Conservation (phyloP, 202 grass and related monocot species). For the Elaeis oleifera region DNA sequence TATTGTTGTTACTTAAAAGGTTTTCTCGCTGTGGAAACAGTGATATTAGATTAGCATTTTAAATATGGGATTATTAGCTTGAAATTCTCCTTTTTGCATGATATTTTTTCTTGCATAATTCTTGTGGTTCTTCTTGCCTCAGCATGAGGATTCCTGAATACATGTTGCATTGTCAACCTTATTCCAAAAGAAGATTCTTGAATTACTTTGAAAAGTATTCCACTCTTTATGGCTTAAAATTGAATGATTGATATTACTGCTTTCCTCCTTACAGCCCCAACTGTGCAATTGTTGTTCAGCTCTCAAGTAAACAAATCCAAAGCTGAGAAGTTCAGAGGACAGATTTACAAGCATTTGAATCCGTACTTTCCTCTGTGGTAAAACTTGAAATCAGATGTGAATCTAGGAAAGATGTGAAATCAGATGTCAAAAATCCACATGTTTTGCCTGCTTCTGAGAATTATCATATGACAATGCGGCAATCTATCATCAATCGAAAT, state of each 20-base stretch:
- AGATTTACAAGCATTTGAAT: constrained; percentile 92
- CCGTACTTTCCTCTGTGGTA: constrained; percentile 61
- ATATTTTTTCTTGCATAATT: too few species aligned
- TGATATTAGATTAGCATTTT: too few species aligned
- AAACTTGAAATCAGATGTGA: constrained; percentile 86
- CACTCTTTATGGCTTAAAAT: not conserved
- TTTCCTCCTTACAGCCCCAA: constrained; percentile 53
- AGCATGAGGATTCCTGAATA: too few species aligned
- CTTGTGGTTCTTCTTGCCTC: too few species aligned
- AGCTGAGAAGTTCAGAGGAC: constrained; percentile 74
- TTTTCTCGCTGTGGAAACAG: too few species aligned
- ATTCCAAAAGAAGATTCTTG: too few species aligned
- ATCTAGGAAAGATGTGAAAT: constrained; percentile 33
- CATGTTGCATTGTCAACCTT: too few species aligned
- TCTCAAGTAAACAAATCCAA: constrained; percentile 64
- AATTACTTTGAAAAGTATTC: not conserved
- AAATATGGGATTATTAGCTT: too few species aligned
- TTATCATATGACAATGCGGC: constrained; percentile 45
- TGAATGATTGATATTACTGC: constrained; percentile 12
- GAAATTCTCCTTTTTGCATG: too few species aligned
- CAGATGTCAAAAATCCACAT: constrained; percentile 22
- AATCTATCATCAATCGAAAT: constrained; percentile 52
- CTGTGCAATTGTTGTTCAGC: constrained; percentile 69
- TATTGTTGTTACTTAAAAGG: too few species aligned
- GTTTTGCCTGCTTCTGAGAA: constrained; percentile 31